Evolutionary conservation across 176 grass and related monocot genomes (phyloP).

Genomic region (Oryza glaberrima): DNA sequence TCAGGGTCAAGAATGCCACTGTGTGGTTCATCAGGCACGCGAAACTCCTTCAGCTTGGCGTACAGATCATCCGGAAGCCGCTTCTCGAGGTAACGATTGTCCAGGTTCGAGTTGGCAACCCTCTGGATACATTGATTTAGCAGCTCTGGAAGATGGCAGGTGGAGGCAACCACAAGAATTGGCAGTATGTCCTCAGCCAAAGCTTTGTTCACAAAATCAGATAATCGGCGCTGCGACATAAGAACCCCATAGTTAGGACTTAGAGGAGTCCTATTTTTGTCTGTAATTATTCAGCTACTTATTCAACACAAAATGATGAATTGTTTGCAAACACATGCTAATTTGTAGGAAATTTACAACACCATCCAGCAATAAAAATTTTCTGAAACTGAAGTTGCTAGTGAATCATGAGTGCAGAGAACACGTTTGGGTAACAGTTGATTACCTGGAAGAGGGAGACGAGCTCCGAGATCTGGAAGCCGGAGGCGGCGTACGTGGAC

Average conservation of each 20-base stretch:
- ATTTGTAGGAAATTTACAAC: neutral
- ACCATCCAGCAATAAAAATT: neutral
- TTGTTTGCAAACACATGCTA: constrained; percentile 10
- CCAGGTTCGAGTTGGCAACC: constrained; percentile 52
- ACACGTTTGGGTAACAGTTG: neutral
- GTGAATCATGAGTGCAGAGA: neutral
- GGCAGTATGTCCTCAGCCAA: constrained; percentile 63
- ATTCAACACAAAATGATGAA: neutral
- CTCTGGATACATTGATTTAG: constrained; percentile 52
- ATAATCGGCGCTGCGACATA: constrained; percentile 62
- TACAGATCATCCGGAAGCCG: constrained; percentile 52
- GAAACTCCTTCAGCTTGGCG: constrained; percentile 43
- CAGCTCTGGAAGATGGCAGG: constrained; percentile 54
- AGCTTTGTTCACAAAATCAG: constrained; percentile 58
- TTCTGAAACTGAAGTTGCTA: constrained; percentile 11
- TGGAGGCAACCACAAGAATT: constrained; percentile 57
- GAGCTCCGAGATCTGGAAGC: constrained; percentile 73
- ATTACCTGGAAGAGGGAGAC: constrained; percentile 70
- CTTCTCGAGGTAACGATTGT: constrained; percentile 64
- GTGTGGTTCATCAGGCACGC: constrained; percentile 12
- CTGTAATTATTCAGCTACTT: neutral
- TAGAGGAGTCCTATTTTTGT: neutral
- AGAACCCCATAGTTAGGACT: neutral
- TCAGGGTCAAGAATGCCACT: constrained; percentile 42
- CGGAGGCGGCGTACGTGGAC: constrained; percentile 66